Percentiles rank a stretch among this genome's conserved stretches.
These are phyloP conservation scores for Achaetomiella virescens DNA, from an alignment of 495 filamentous ascomycete species.

Conservation along the genomic window DNA sequence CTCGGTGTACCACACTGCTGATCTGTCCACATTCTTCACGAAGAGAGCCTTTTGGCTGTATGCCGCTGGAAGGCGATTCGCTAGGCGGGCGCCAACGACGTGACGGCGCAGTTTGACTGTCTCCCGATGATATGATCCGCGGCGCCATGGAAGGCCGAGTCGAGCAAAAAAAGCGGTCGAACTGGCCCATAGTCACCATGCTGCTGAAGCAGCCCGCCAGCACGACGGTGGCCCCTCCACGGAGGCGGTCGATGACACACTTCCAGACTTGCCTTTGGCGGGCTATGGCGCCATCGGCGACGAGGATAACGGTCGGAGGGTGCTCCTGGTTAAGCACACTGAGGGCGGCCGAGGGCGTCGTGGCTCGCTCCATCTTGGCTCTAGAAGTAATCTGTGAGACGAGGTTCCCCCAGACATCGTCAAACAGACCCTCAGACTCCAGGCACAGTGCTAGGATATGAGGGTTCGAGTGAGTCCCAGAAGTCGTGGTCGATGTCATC, in stretches of 20 bases:
- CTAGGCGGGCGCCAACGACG: constrained; percentile 15
- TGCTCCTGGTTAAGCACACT: constrained; percentile 8
- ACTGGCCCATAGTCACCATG: constrained; percentile 15
- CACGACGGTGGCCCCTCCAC: constrained; percentile 25
- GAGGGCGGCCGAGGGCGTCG: constrained; percentile 6
- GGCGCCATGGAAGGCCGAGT: constrained; percentile 36
- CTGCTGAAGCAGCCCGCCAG: constrained; percentile 30
- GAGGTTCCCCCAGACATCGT: background rate
- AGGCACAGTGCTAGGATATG: background rate
- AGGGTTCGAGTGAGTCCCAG: background rate
- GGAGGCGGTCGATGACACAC: constrained; percentile 12
- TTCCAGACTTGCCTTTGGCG: constrained; percentile 11
- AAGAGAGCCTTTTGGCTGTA: constrained; percentile 44
- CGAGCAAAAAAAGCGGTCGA: constrained; percentile 23
- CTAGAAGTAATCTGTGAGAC: background rate
- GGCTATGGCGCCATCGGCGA: constrained; percentile 16
- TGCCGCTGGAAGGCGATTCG: constrained; percentile 22
- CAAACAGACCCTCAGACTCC: background rate
- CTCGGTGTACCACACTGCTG: constrained; percentile 16
- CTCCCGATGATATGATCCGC: constrained; percentile 29
- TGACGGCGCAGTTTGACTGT: constrained; percentile 16
- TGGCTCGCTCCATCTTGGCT: constrained; percentile 1
- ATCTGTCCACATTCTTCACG: constrained; percentile 30
- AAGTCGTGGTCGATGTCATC: no score
- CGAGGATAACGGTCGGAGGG: constrained; percentile 14